Conservation (phyloP, 352 stramenopile species). For the Hyaloperonospora arabidopsidis region DNA sequence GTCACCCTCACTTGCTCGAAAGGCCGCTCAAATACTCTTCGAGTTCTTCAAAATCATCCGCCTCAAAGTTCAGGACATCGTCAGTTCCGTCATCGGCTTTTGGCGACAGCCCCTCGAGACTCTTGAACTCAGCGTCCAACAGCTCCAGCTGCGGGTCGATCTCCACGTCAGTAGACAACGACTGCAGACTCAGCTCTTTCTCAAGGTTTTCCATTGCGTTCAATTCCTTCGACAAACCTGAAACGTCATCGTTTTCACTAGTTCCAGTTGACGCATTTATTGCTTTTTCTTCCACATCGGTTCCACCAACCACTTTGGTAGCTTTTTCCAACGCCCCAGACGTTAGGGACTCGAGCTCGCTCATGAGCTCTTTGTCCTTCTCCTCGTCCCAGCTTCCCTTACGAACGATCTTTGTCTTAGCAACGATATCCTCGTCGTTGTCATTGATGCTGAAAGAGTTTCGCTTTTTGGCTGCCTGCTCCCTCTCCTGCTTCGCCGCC, state of each 20-base stretch:
- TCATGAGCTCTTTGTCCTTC: slow-evolving; percentile 84
- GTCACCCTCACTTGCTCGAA: slow-evolving; percentile 33
- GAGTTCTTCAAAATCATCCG: slow-evolving; percentile 84
- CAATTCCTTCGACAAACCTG: slow-evolving; percentile 57
- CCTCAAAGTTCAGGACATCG: slow-evolving; percentile 80
- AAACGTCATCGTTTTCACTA: slow-evolving; percentile 30
- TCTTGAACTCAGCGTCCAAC: slow-evolving; percentile 69
- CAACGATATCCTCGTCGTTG: slow-evolving; percentile 45
- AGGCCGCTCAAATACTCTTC: slow-evolving; percentile 83
- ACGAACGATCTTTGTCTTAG: slow-evolving; percentile 42
- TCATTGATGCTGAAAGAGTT: slow-evolving; percentile 74
- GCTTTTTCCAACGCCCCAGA: slow-evolving; percentile 43
- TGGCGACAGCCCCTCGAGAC: slow-evolving; percentile 44
- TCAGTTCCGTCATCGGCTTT: slow-evolving; percentile 36
- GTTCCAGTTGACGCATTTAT: slow-evolving; percentile 9
- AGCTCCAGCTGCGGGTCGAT: slow-evolving; percentile 56
- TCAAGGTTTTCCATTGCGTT: slow-evolving; percentile 80
- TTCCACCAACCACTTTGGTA: slow-evolving; percentile 20
- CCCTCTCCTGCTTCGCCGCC: slow-evolving; percentile 18
- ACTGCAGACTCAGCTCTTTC: slow-evolving; percentile 70
- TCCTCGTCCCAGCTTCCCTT: slow-evolving; percentile 79
- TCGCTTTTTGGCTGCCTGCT: slow-evolving; percentile 27
- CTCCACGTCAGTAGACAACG: slow-evolving; percentile 43
- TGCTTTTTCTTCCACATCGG: slow-evolving; percentile 39
- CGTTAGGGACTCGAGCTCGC: slow-evolving; percentile 75